Evolutionary conservation across 441 rosid genomes (phyloP), one percentile per base, ranked within the genome.

Genomic region (Croton laevigatus): DNA sequence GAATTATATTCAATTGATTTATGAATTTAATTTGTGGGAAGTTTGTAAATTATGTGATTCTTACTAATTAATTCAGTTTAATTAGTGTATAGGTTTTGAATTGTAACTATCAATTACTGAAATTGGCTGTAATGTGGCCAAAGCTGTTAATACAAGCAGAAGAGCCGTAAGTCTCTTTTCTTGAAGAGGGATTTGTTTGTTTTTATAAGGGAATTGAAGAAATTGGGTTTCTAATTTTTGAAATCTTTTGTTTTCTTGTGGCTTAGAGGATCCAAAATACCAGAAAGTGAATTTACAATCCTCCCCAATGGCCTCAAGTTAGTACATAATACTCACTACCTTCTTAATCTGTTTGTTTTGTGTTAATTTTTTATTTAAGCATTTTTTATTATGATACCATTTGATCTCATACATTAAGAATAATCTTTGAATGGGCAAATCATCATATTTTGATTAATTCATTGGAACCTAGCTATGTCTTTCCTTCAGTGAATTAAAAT

Each of bases 141-240:
- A 89, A 72, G 98, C 97, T 73, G 98, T 68, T 65, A 94, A 91
- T 86, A 91, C 97, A 36, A 94, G 98, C 70, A 82, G 92, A 82
- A 90, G 98, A 89, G 98, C 97, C 61, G 97, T 91, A 80, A 79
- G 95, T 75, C 36, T 11, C 38, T 36, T 42, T 72, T 71, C 61
- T 12, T 51, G 1, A 27, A 51, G 19, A 27, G 11, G 13, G 6
- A 9, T 55, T 8, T 45, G 55, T 62, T 17, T 45, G 16, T 8
- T n/a, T n/a, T 46, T 38, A 14, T 38, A 8, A 27, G 32, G 2
- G 32, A 27, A 27, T 27, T 27, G 32, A 27, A 27, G 32, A 27
- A 27, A 2, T 27, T 37, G 27, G 23, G 32, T 60, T 63, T 72
- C 70, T 53, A 54, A 53, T 40, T 19, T 38, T 38, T 55, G 68